phyloP scores from a whole-genome alignment of 208 protist genomes.

The Leishmania turanica region DNA sequence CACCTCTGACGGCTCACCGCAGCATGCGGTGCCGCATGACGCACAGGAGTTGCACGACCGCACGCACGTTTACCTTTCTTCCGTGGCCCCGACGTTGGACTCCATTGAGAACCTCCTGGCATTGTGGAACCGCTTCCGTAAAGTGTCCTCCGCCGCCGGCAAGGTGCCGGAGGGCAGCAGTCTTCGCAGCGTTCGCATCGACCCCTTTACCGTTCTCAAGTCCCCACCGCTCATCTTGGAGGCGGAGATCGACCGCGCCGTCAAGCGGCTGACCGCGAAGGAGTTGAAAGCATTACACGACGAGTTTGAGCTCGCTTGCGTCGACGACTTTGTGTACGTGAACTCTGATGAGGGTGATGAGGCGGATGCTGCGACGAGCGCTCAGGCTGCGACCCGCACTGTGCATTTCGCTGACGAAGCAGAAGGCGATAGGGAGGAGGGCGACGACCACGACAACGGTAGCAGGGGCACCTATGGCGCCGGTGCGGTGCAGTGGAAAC shows the following conservation, averaged over 20 bases:
- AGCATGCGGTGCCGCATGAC: slow-evolving; percentile 11
- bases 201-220: slow-evolving; percentile 21
- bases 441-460: not conserved
- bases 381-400: slow-evolving; percentile 7
- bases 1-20: not conserved
- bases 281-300: slow-evolving; percentile 22
- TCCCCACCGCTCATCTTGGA: slow-evolving; percentile 23
- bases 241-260: slow-evolving; percentile 24
- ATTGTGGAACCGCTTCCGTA: slow-evolving; percentile 11
- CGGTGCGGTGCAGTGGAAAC: not conserved
- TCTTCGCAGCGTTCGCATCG: slow-evolving; percentile 19
- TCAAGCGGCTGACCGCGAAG: slow-evolving; percentile 12
- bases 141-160: not conserved
- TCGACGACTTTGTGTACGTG: slow-evolving; percentile 28
- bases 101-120: slow-evolving; percentile 24
- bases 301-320: slow-evolving; percentile 25
- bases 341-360: not conserved
- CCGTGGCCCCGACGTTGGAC: slow-evolving; percentile 11
- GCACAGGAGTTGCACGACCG: slow-evolving; percentile 25
- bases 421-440: not conserved
- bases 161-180: slow-evolving; percentile 3
- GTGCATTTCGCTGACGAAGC: slow-evolving; percentile 16
- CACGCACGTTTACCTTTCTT: slow-evolving; percentile 14
- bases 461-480: not conserved
- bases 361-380: not conserved